These are phyloP conservation scores for Acarospora socialis DNA, from an alignment of 2,329 filamentous ascomycete genomes.

Conservation along the genomic window DNA sequence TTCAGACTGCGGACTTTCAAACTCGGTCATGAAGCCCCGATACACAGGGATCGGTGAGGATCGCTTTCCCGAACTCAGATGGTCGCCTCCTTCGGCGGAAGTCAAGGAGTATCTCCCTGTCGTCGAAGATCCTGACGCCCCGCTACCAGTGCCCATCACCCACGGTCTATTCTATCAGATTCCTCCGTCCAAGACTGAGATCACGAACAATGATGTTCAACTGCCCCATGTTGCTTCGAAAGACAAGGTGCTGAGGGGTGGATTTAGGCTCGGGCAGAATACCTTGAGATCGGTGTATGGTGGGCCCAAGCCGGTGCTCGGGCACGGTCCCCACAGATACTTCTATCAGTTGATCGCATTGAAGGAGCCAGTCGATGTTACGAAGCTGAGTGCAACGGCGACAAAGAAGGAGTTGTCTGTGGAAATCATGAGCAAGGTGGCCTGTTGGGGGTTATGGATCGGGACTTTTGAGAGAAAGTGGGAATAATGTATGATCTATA, in stretches of 20 bases:
- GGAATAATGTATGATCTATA: slow-evolving; percentile 10
- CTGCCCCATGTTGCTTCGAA: background rate
- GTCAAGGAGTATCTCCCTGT: slow-evolving; percentile 11
- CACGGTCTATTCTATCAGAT: slow-evolving; percentile 10
- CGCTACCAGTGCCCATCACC: slow-evolving; percentile 7
- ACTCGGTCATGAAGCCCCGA: slow-evolving; percentile 1
- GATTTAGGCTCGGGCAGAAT: slow-evolving; percentile 35
- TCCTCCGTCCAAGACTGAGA: slow-evolving; percentile 2
- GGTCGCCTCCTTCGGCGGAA: slow-evolving; percentile 1
- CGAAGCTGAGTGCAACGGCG: slow-evolving; percentile 24
- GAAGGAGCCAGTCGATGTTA: slow-evolving; percentile 28
- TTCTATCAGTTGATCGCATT: slow-evolving; percentile 38
- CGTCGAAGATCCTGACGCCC: slow-evolving; percentile 11
- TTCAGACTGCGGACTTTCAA: slow-evolving; percentile 9
- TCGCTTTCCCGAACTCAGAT: slow-evolving; percentile 7
- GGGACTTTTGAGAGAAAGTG: slow-evolving; percentile 32
- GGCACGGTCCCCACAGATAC: slow-evolving; percentile 39
- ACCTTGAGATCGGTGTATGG: slow-evolving; percentile 29
- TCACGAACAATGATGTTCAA: slow-evolving; percentile 4
- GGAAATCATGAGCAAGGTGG: slow-evolving; percentile 33
- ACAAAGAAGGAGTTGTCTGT: slow-evolving; percentile 30
- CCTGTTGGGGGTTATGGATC: slow-evolving; percentile 37
- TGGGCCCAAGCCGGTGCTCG: slow-evolving; percentile 33
- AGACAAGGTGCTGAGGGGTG: slow-evolving; percentile 24
- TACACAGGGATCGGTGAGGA: slow-evolving; percentile 5